Percentiles rank a stretch among this genome's conserved stretches.
phyloP scores from a whole-genome alignment of 768 basidiomycete species.

The Hericium erinaceus region DNA sequence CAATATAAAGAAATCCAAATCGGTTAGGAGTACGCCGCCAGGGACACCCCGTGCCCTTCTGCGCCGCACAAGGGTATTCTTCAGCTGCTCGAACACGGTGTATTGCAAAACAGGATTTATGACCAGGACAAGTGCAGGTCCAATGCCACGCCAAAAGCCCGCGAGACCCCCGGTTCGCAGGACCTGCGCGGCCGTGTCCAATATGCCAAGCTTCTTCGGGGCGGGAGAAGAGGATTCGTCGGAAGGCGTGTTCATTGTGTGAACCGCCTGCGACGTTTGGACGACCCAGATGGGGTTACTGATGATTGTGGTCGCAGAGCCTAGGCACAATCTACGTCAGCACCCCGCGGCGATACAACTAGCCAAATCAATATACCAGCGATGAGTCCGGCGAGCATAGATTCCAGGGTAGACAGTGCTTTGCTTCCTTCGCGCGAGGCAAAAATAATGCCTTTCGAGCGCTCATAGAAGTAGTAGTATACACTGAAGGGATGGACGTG shows the following conservation, averaged over 20 bases:
- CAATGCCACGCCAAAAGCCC: conserved; percentile 91
- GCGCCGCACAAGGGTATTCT: conserved; percentile 65
- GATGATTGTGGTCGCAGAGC: conserved; percentile 79
- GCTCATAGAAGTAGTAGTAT: conserved; percentile 90
- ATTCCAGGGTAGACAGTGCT: conserved; percentile 76
- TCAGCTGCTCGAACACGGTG: conserved; percentile 92
- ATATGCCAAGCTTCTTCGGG: conserved; percentile 46
- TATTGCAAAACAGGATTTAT: conserved; percentile 94
- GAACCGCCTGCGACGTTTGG: conserved; percentile 81
- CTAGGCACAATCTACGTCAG: conserved; percentile 28
- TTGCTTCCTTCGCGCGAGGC: conserved; percentile 49
- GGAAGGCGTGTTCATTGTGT: conserved; percentile 31
- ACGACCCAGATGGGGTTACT: conserved; percentile 97
- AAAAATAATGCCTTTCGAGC: conserved; percentile 49
- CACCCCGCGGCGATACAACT: neutral
- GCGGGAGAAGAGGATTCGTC: conserved; percentile 15
- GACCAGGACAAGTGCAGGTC: conserved; percentile 88
- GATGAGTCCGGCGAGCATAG: conserved; percentile 79
- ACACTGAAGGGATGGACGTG: conserved; percentile 37
- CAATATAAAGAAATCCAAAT: conserved; percentile 91
- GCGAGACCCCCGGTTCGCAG: conserved; percentile 61
- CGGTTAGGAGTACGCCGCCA: conserved; percentile 47
- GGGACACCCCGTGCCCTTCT: conserved; percentile 37
- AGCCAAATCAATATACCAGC: conserved; percentile 45
- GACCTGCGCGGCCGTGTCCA: conserved; percentile 62